Base-by-base conservation (phyloP, 31 red algal species). In the Asparagopsis taxiformis region DNA sequence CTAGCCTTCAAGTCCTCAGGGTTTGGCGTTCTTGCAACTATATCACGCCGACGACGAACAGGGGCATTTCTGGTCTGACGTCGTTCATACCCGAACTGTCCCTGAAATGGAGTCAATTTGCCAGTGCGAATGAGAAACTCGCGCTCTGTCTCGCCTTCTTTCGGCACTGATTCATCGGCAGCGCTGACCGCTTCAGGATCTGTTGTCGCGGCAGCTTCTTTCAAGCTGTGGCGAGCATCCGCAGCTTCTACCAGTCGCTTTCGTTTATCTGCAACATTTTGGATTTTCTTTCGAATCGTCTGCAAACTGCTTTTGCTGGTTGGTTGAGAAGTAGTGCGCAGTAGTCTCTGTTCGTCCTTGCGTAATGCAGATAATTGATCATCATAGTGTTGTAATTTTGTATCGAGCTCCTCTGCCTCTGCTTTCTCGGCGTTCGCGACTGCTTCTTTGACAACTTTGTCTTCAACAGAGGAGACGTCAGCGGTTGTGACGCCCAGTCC, bases 61-160 rank as follows among this genome's bases (percentile, higher is more conserved):
- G 24, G 61, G 17, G 17, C 8, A 79, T 48, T 20, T 2, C 9
- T 34, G 25, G 26, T 68, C 26, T 24, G 10, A 4, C 46, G 35
- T 28, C 41, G 23, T 52, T 63, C 51, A 59, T 74, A 65, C 22
- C 54, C 53, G 23, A 6, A 22, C 49, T 80, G 72, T 23, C 57
- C 79, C 52, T 79, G 65, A 65, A 92, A 84, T 52, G 89, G 89
- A 55, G 89, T 92, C 25, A 85, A 23, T 34, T 70, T 77, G 3
- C 89, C 89, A 10, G 74, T 85, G 26, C 79, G 55, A 56, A 92
- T 84, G 32, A 84, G 55, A 74, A 79, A 92, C 1, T 92, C 89
- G 16, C 59, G 31, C 28, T 85, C 62, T 31, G 60, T 54, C 59
- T 92, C 89, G 16, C 79, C 89, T 24, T 75, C 35, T 30, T 31